Percentiles rank a stretch among this genome's conserved stretches.
Evolutionary conservation across 106 monocot genomes (phyloP).

Genomic region (Ottelia alismoides): DNA sequence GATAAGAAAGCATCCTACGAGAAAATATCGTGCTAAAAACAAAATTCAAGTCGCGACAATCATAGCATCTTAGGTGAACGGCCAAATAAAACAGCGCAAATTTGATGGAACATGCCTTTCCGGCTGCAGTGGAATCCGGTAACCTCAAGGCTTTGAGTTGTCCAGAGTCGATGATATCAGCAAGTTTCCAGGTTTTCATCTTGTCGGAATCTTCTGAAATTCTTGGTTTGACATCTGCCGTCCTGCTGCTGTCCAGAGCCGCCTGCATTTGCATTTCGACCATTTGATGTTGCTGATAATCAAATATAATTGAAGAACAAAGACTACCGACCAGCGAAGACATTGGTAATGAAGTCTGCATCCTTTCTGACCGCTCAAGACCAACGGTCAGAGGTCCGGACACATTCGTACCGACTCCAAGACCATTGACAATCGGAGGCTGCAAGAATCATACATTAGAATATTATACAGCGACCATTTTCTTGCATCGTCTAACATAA

Average conservation of each 20-base stretch:
- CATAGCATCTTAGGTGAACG: too few species aligned
- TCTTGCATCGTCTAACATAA: not conserved
- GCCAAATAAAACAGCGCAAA: too few species aligned
- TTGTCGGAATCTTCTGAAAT: slow-evolving; percentile 80
- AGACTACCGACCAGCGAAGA: slow-evolving; percentile 23
- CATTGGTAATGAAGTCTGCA: slow-evolving; percentile 38
- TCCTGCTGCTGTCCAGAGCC: slow-evolving; percentile 41
- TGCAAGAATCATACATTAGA: slow-evolving; percentile 14
- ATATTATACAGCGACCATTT: not conserved
- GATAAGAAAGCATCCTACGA: too few species aligned
- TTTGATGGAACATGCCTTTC: slow-evolving; percentile 57
- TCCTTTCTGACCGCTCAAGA: slow-evolving; percentile 57
- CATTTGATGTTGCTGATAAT: too few species aligned
- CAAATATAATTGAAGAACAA: too few species aligned
- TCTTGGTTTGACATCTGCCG: slow-evolving; percentile 66
- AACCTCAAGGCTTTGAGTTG: slow-evolving; percentile 70
- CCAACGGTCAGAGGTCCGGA: slow-evolving; percentile 33
- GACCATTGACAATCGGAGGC: slow-evolving; percentile 45
- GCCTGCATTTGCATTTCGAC: slow-evolving; percentile 30
- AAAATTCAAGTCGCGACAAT: too few species aligned
- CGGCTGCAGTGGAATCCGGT: slow-evolving; percentile 50
- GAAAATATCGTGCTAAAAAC: too few species aligned
- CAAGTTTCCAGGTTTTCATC: slow-evolving; percentile 76
- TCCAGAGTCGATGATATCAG: slow-evolving; percentile 64
- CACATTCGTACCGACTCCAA: slow-evolving; percentile 37